Percentiles rank a stretch among this genome's conserved stretches.
Conservation (phyloP, 1,139 yeast genomes). For the Torulaspora pretoriensis region DNA sequence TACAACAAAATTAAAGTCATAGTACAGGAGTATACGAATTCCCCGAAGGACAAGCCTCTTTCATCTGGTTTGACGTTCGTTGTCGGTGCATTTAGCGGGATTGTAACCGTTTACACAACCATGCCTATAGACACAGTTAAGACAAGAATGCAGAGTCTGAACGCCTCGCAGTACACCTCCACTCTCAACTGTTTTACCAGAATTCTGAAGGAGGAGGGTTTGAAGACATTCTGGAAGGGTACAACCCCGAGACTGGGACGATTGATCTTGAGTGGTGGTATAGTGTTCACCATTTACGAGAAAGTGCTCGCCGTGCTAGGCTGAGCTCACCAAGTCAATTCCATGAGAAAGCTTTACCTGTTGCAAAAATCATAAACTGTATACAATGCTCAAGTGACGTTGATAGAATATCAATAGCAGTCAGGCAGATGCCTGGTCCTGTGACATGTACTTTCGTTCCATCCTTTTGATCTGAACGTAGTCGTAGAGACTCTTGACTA, state of each 20-base stretch:
- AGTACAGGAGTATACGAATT: constrained; percentile 66
- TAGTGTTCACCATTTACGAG: constrained; percentile 91
- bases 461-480: constrained; percentile 71
- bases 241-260: constrained; percentile 96
- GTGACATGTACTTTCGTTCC: constrained; percentile 45
- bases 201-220: constrained; percentile 85
- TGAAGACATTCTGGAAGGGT: constrained; percentile 93
- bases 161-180: constrained; percentile 67
- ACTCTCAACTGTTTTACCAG: constrained; percentile 78
- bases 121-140: constrained; percentile 98
- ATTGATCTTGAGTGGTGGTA: constrained; percentile 88
- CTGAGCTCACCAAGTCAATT: not conserved
- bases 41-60: constrained; percentile 68
- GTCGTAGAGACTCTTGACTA: constrained; percentile 64
- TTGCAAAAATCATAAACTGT: not conserved
- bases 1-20: constrained; percentile 82
- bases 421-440: constrained; percentile 20
- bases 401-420: not conserved
- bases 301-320: constrained; percentile 65
- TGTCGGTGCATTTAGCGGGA: constrained; percentile 90
- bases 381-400: not conserved
- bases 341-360: not conserved
- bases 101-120: constrained; percentile 89
- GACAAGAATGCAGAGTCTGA: constrained; percentile 95
- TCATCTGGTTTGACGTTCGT: constrained; percentile 76